phyloP scores from a whole-genome alignment of 2,329 filamentous ascomycete species.

The Fusarium poae region DNA sequence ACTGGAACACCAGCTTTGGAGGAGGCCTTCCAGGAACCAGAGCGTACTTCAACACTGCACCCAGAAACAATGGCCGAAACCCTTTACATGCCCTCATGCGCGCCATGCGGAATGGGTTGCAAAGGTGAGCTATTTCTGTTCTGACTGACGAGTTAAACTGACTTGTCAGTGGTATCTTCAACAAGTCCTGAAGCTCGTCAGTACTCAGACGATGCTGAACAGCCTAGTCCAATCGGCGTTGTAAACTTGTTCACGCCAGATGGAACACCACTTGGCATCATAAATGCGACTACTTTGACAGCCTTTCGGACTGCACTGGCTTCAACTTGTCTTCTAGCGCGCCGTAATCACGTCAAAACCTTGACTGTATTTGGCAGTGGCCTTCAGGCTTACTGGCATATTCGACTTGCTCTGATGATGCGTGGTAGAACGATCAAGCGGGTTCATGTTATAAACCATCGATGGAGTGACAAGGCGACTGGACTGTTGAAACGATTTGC shows the following conservation, averaged over 20 bases:
- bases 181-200: slow-evolving; percentile 57
- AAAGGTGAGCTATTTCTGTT: slow-evolving; percentile 64
- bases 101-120: slow-evolving; percentile 73
- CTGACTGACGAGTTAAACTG: slow-evolving; percentile 1
- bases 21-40: slow-evolving; percentile 67
- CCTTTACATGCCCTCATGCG: slow-evolving; percentile 80
- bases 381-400: slow-evolving; percentile 94
- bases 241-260: slow-evolving; percentile 75
- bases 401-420: slow-evolving; percentile 83
- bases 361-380: slow-evolving; percentile 89
- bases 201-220: slow-evolving; percentile 46
- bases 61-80: slow-evolving; percentile 68
- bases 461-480: slow-evolving; percentile 70
- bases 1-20: slow-evolving; percentile 63
- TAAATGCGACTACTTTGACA: slow-evolving; percentile 81
- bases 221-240: slow-evolving; percentile 71
- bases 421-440: slow-evolving; percentile 78
- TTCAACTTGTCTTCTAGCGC: slow-evolving; percentile 73
- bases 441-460: slow-evolving; percentile 85
- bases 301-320: slow-evolving; percentile 84
- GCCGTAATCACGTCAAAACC: slow-evolving; percentile 77
- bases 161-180: slow-evolving; percentile 71
- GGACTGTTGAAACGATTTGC: slow-evolving; percentile 64
- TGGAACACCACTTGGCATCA: slow-evolving; percentile 73
- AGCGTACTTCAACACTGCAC: slow-evolving; percentile 63